phyloP scores from a whole-genome alignment of 1,284 basidiomycete species.

The Trichosporon coremiiforme region DNA sequence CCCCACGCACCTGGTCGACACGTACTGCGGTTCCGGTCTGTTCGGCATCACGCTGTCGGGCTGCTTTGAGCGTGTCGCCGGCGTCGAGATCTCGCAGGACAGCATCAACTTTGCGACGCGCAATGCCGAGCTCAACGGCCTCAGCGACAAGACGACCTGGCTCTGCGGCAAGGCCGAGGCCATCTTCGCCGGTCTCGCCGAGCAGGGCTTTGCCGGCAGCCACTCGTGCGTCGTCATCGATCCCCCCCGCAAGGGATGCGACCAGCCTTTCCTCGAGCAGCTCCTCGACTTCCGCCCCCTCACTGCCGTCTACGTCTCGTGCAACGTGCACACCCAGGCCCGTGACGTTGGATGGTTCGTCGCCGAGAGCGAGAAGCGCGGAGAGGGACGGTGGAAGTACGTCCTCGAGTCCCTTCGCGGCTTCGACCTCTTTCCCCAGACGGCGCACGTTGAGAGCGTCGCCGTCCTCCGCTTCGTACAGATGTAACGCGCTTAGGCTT shows the following conservation, averaged over 20 bases:
- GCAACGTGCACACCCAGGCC: constrained; percentile 71
- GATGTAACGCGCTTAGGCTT: neutral
- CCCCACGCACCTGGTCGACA: constrained; percentile 83
- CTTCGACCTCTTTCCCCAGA: constrained; percentile 84
- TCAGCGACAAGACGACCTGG: constrained; percentile 56
- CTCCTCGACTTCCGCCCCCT: constrained; percentile 69
- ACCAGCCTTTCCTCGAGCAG: constrained; percentile 77
- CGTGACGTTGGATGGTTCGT: constrained; percentile 33
- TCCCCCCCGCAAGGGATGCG: constrained; percentile 88
- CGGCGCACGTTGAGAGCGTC: constrained; percentile 57
- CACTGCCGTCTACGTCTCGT: constrained; percentile 86
- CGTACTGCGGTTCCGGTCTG: constrained; percentile 85
- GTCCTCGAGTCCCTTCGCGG: constrained; percentile 76
- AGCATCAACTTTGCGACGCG: constrained; percentile 77
- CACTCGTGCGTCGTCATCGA: constrained; percentile 55
- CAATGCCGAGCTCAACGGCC: constrained; percentile 76
- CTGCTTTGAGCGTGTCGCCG: constrained; percentile 76
- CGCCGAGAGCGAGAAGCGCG: constrained; percentile 33
- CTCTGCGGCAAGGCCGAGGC: constrained; percentile 62
- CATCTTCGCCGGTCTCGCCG: constrained; percentile 58
- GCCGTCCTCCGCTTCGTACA: constrained; percentile 64
- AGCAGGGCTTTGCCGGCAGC: constrained; percentile 45
- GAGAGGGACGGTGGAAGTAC: constrained; percentile 41
- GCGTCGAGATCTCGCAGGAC: constrained; percentile 77
- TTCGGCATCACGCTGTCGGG: constrained; percentile 87